Evolutionary conservation across 352 stramenopile species (phyloP), one percentile per base, ranked within the genome.

Genomic region (Phytophthora lateralis): DNA sequence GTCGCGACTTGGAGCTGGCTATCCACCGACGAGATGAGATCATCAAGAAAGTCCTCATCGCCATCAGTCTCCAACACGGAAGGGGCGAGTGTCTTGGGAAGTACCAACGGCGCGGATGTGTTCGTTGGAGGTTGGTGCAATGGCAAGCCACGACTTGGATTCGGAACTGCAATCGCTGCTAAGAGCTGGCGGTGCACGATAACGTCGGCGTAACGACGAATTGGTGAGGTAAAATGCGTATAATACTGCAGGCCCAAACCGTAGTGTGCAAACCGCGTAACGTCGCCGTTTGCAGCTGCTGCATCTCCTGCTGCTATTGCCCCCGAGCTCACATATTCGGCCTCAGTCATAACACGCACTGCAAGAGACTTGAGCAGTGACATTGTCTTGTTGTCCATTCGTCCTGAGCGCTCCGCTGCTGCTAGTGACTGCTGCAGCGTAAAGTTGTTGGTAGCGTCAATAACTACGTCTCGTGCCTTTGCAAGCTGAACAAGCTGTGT

Each of bases 321-420:
- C 35, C 72, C 88, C 6, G 90, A 90, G 21, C 85, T 97, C 29
- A 98, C 76, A 62, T 98, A 98, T 69, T 97, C 87, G 17, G 94
- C 94, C 60, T 98, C 90, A n/a, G 91, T 95, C 94, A 98, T 98
- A 14, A 95, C 91, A 37, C 94, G 85, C 24, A 96, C 92, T 1
- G 93, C 91, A 21, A 98, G 75, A n/a, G 91, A 97, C 78, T 97
- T 97, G 43, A 98, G 75, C 34, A 98, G 59, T 29, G 88, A 78
- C 73, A 95, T 90, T 9, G 91, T 95, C 60, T 96, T 89, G 48
- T 46, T 73, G 54, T 92, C 79, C 18, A 89, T 85, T 7, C 72
- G 54, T n/a, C 76, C 78, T 1, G 78, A 89, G 0, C 66, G 69
- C 51, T 91, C 82, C 6, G 83, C 79, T 21, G 68, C 60, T 15